Base-by-base conservation (phyloP, 1,139 yeast genomes). In the Kodamaea anthophila region DNA sequence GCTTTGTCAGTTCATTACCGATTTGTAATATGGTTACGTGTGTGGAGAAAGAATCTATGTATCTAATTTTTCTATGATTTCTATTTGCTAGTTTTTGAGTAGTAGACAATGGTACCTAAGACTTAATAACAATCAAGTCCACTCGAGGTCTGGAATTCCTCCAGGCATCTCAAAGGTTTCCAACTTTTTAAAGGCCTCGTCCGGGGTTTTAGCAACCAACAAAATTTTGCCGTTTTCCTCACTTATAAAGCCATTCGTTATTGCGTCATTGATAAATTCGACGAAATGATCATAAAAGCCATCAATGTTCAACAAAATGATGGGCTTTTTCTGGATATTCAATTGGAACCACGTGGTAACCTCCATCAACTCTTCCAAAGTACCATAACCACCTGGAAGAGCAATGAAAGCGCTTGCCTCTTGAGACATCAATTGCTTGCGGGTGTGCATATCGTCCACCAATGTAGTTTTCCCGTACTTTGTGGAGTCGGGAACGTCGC, bases 341-440 rank as follows among this genome's bases (percentile, higher is more conserved):
- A 86, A 67, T 60, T 86, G 96, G 37, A 78, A 77, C 91, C 96
- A 86, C 4, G 96, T 86, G 32, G 83, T 81, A 33, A 85, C 81
- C 60, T 86, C 95, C 78, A 86, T 78, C 40, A 86, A 66, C 58
- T 86, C 96, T 57, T 86, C 96, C 47, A 85, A 60, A 4, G 95
- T 85, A 32, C 95, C 96, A 52, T 78, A 85, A 9, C 96, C 96
- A 38, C 96, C 96, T 11, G 96, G 95, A 58, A 86, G 65, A 1
- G 95, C 94, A 30, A 86, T 74, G 53, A 86, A 86, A 0, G 93
- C 94, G 43, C 77, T 77, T n/a, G 93, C 78, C 53, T 81, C 87
- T 48, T 74, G 71, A 11, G 88, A 94, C 96, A 86, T 86, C 65
- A 82, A 51, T 50, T 79, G 68, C 62, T 86, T 86, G 50, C 96